Percentiles rank a stretch among this genome's conserved stretches.
phyloP scores from a whole-genome alignment of 345 rosid species.

The Pugionium cornutum region DNA sequence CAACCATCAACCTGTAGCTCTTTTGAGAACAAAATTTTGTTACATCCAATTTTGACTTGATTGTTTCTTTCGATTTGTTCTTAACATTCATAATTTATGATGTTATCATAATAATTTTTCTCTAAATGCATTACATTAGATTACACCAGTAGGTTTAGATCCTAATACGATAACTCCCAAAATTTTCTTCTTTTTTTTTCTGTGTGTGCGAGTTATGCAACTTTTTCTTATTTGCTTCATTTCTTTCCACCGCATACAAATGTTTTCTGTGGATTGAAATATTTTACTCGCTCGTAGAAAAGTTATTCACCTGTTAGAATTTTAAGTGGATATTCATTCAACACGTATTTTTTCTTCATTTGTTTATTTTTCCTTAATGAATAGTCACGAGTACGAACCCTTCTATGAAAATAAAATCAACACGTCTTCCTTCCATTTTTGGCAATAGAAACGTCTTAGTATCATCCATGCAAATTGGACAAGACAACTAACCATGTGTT shows the following conservation, averaged over 20 bases:
- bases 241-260: not conserved
- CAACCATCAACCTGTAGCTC: no score
- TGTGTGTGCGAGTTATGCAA: not conserved
- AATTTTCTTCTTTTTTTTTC: no score
- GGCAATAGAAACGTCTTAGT: not conserved
- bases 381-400: no score
- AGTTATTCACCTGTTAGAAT: not conserved
- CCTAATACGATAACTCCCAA: not conserved
- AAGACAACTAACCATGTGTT: not conserved
- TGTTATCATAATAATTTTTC: not conserved
- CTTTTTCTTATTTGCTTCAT: not conserved
- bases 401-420: no score
- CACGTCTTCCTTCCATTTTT: not conserved
- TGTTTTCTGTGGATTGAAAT: not conserved
- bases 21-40: no score
- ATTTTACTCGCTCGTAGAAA: not conserved
- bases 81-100: not conserved
- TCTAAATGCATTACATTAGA: not conserved
- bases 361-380: no score
- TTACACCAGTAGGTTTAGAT: no score
- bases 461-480: not conserved
- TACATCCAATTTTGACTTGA: no score
- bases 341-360: not conserved
- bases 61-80: not conserved
- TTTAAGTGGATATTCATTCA: not conserved